Conservation (phyloP, 2,329 filamentous ascomycete species). For the Rhinocladiella similis region DNA sequence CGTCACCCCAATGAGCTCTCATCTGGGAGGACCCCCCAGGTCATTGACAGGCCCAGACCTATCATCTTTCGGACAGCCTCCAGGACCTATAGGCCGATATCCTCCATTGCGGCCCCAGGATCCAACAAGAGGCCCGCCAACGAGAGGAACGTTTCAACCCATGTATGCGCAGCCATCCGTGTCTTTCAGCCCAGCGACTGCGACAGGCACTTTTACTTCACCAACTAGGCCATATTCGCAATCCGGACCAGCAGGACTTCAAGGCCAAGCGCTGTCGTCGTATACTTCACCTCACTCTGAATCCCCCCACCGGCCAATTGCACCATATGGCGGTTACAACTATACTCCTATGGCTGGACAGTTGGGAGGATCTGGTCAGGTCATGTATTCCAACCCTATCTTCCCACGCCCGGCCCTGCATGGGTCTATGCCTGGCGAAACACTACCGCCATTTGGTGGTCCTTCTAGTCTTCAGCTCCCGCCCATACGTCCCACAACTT, state of each 20-base stretch:
- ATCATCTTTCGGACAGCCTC: slow-evolving; percentile 7
- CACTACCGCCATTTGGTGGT: slow-evolving; percentile 12
- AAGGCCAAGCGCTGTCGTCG: slow-evolving; percentile 5
- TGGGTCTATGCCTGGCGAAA: slow-evolving; percentile 6
- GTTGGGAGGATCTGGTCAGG: slow-evolving; percentile 6
- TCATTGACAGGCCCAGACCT: slow-evolving; percentile 11
- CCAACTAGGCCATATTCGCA: slow-evolving; percentile 13
- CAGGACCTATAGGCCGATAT: slow-evolving; percentile 8
- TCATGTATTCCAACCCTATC: slow-evolving; percentile 20
- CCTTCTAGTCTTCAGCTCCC: slow-evolving; percentile 27
- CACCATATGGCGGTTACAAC: slow-evolving; percentile 13
- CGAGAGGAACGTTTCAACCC: slow-evolving; percentile 11
- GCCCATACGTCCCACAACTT: slow-evolving; percentile 25
- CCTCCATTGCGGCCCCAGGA: slow-evolving; percentile 17
- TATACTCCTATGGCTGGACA: slow-evolving; percentile 17
- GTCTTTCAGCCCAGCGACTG: slow-evolving; percentile 24
- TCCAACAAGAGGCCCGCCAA: slow-evolving; percentile 5
- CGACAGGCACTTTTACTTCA: slow-evolving; percentile 20
- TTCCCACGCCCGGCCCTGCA: slow-evolving; percentile 14
- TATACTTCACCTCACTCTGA: slow-evolving; percentile 13
- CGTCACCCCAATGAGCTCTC: slow-evolving; percentile 3
- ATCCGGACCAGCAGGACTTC: slow-evolving; percentile 1
- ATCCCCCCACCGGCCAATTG: slow-evolving; percentile 2
- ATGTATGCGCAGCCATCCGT: slow-evolving; percentile 24
- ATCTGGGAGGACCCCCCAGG: slow-evolving; percentile 11